A percentile compares a stretch with the other conserved stretches of the same genome.
Conservation (phyloP, 768 basidiomycete genomes). For the Ramaria rubella region DNA sequence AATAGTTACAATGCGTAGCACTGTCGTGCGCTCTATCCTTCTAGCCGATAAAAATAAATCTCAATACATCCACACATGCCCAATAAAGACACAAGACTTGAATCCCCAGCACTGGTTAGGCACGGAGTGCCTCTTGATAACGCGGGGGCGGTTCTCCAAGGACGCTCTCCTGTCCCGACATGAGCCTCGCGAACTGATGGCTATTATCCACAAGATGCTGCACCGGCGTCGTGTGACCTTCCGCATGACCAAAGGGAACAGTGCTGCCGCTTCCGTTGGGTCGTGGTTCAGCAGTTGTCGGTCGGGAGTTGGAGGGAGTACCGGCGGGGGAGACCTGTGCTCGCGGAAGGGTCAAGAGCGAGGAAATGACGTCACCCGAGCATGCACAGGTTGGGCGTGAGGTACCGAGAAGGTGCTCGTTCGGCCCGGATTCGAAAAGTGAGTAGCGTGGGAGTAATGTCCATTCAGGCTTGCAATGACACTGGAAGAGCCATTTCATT, state of each 20-base stretch:
- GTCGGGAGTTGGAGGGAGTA: constrained; percentile 1
- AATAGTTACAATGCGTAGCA: neutral
- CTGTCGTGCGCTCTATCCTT: neutral
- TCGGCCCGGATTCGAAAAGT: constrained; percentile 26
- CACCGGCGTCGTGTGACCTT: neutral
- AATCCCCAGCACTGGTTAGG: neutral
- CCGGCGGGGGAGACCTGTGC: neutral
- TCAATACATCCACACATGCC: neutral
- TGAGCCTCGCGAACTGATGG: constrained; percentile 64
- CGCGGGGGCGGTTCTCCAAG: constrained; percentile 79
- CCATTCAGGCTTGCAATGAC: constrained; percentile 77
- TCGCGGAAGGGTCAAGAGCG: neutral
- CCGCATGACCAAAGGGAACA: constrained; percentile 21
- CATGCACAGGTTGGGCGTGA: neutral
- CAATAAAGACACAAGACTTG: neutral
- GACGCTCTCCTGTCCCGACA: constrained; percentile 77
- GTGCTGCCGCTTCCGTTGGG: constrained; percentile 10
- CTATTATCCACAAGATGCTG: neutral
- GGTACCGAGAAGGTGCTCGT: neutral
- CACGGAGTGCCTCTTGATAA: constrained; percentile 48
- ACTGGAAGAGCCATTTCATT: constrained; percentile 35
- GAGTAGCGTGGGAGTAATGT: constrained; percentile 73
- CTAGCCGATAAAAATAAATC: neutral
- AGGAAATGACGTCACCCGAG: neutral
- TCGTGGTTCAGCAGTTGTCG: constrained; percentile 1